A percentile compares a stretch with the other conserved stretches of the same genome.
Evolutionary conservation across 345 rosid species (phyloP).

Genomic region (Erucastrum elatum): DNA sequence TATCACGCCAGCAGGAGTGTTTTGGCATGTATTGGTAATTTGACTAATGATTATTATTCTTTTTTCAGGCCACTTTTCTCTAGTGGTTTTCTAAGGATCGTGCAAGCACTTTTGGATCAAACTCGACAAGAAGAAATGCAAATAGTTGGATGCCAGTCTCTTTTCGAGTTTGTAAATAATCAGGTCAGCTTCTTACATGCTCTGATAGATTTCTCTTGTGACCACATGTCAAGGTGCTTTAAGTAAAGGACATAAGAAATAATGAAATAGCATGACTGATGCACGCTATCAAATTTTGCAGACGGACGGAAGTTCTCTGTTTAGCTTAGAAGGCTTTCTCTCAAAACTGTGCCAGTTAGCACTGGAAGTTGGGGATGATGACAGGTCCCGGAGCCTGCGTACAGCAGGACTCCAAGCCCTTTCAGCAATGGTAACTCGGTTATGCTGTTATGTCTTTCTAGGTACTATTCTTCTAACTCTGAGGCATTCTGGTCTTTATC

Average conservation of each 20-base stretch:
- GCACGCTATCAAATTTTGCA: slow-evolving; percentile 47
- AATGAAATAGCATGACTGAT: not conserved
- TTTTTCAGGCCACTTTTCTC: slow-evolving; percentile 75
- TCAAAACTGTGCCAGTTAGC: slow-evolving; percentile 85
- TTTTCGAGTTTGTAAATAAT: slow-evolving; percentile 85
- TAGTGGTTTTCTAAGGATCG: slow-evolving; percentile 76
- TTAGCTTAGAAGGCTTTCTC: slow-evolving; percentile 85
- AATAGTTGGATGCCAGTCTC: slow-evolving; percentile 80
- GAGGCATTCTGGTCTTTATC: slow-evolving; percentile 33
- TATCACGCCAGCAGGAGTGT: slow-evolving; percentile 9
- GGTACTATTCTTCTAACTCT: slow-evolving; percentile 17
- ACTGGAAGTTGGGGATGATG: slow-evolving; percentile 77
- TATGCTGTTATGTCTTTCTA: slow-evolving; percentile 5
- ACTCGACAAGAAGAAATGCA: slow-evolving; percentile 72
- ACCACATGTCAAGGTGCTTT: slow-evolving; percentile 5
- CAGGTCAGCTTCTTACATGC: slow-evolving; percentile 57
- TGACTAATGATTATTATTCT: no score
- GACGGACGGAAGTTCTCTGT: slow-evolving; percentile 84
- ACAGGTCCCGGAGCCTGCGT: slow-evolving; percentile 56
- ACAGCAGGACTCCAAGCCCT: slow-evolving; percentile 86
- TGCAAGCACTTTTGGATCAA: slow-evolving; percentile 81
- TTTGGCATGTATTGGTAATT: no score
- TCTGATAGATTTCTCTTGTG: slow-evolving; percentile 16
- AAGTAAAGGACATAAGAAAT: slow-evolving; percentile 2
- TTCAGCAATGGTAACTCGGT: slow-evolving; percentile 75